phyloP scores from a whole-genome alignment of 2,329 filamentous ascomycete genomes.

The Alternaria brassicae region DNA sequence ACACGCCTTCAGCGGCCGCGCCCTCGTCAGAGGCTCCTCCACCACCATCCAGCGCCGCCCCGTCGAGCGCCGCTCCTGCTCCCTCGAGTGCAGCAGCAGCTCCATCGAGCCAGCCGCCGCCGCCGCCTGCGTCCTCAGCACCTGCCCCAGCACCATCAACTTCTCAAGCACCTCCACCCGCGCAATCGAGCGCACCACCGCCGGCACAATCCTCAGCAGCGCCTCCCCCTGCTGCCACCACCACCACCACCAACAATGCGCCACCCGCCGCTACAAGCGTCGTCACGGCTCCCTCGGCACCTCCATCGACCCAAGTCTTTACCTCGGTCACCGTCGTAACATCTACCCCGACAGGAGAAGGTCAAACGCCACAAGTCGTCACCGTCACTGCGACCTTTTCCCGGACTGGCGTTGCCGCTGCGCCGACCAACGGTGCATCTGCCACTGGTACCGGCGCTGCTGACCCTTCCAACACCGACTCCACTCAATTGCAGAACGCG shows the following conservation, averaged over 20 bases:
- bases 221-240: neutral
- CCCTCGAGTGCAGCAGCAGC: slow-evolving; percentile 28
- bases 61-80: slow-evolving; percentile 22
- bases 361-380: slow-evolving; percentile 29
- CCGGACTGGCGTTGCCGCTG: slow-evolving; percentile 9
- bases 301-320: slow-evolving; percentile 27
- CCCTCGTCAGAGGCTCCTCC: slow-evolving; percentile 16
- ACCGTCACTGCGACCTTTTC: slow-evolving; percentile 27
- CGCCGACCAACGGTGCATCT: slow-evolving; percentile 11
- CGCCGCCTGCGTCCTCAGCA: slow-evolving; percentile 6
- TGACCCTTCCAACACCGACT: slow-evolving; percentile 18
- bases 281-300: slow-evolving; percentile 34
- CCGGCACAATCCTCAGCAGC: slow-evolving; percentile 18
- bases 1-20: slow-evolving; percentile 24
- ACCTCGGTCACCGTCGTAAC: slow-evolving; percentile 35
- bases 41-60: slow-evolving; percentile 17
- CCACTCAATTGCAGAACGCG: slow-evolving; percentile 20
- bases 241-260: neutral
- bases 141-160: slow-evolving; percentile 8
- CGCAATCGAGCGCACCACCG: slow-evolving; percentile 16
- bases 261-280: slow-evolving; percentile 21
- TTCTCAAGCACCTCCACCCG: slow-evolving; percentile 19
- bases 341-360: slow-evolving; percentile 22
- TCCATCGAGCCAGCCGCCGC: slow-evolving; percentile 7
- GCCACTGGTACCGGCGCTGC: slow-evolving; percentile 9